Evolutionary conservation across 306 rosid genomes (phyloP).

Genomic region (Macrotyloma uniflorum): DNA sequence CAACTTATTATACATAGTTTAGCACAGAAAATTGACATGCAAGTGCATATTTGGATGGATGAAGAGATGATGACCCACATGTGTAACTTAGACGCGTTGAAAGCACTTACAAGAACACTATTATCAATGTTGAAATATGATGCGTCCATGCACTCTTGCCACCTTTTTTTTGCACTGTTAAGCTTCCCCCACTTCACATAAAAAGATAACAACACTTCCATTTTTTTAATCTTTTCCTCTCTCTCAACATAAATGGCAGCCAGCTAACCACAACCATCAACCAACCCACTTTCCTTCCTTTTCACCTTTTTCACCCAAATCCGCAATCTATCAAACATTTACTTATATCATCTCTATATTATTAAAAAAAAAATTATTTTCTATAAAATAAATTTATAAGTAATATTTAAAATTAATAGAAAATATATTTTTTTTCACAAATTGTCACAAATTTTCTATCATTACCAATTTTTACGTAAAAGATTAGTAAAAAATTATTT

Average conservation of each 20-base stretch:
- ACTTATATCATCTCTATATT: too few species aligned
- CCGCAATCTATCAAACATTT: too few species aligned
- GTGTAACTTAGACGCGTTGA: conserved; percentile 41
- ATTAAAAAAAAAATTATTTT: too few species aligned
- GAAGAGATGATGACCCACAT: conserved; percentile 18
- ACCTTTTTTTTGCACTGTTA: conserved; percentile 1
- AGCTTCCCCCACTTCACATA: neutral
- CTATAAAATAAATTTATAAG: too few species aligned
- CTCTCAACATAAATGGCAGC: conserved; percentile 34
- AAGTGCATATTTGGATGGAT: neutral
- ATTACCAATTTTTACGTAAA: too few species aligned
- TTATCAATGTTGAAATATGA: conserved; percentile 31
- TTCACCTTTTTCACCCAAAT: conserved; percentile 4
- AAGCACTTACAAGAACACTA: conserved; percentile 26
- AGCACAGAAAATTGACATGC: neutral
- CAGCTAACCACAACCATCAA: conserved; percentile 38
- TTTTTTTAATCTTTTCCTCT: neutral
- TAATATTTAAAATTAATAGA: too few species aligned
- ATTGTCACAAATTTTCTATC: too few species aligned
- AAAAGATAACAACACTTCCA: conserved; percentile 24
- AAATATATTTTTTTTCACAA: too few species aligned
- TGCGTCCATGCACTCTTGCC: conserved; percentile 9
- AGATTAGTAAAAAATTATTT: too few species aligned
- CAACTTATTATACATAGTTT: too few species aligned
- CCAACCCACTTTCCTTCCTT: conserved; percentile 34